Percentiles rank a stretch among this genome's conserved stretches.
Conservation (phyloP, 305 asterid species). For the Euphrasia arctica region DNA sequence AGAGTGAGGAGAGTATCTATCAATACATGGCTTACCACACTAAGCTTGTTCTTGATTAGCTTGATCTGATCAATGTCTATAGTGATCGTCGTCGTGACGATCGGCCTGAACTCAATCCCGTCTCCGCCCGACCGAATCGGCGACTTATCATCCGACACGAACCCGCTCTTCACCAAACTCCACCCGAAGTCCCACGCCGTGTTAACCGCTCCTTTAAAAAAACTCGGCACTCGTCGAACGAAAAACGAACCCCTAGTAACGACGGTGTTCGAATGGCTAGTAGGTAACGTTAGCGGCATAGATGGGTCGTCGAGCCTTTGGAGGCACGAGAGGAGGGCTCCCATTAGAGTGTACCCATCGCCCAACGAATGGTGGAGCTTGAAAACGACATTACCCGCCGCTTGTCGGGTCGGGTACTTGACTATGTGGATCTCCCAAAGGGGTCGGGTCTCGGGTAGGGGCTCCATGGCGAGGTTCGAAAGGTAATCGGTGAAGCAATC, state of each 20-base stretch:
- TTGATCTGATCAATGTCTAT: slow-evolving; percentile 46
- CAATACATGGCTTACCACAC: too few species aligned
- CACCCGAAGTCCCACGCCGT: slow-evolving; percentile 51
- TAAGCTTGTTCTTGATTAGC: slow-evolving; percentile 51
- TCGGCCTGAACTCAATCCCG: slow-evolving; percentile 43
- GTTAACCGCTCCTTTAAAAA: too few species aligned
- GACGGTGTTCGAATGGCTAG: slow-evolving; percentile 11
- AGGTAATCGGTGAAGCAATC: slow-evolving; percentile 24
- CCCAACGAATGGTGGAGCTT: slow-evolving; percentile 57
- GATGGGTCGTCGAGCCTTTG: slow-evolving; percentile 59
- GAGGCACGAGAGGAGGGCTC: slow-evolving; percentile 72
- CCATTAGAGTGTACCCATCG: slow-evolving; percentile 73
- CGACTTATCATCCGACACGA: slow-evolving; percentile 44
- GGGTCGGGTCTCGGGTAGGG: slow-evolving; percentile 41
- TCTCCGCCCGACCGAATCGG: slow-evolving; percentile 53
- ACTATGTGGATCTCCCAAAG: slow-evolving; percentile 68
- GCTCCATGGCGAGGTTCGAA: slow-evolving; percentile 40
- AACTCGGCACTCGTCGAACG: too few species aligned
- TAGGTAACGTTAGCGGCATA: slow-evolving; percentile 62
- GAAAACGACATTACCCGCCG: slow-evolving; percentile 31
- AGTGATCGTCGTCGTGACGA: slow-evolving; percentile 40
- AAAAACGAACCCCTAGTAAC: neutral
- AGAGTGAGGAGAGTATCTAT: too few species aligned
- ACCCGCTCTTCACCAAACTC: slow-evolving; percentile 44
- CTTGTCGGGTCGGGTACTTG: slow-evolving; percentile 55